A percentile compares a stretch with the other conserved stretches of the same genome.
These are phyloP conservation scores for Entomortierella lignicola DNA, from an alignment of 192 early-diverging fungal species.

Conservation along the genomic window DNA sequence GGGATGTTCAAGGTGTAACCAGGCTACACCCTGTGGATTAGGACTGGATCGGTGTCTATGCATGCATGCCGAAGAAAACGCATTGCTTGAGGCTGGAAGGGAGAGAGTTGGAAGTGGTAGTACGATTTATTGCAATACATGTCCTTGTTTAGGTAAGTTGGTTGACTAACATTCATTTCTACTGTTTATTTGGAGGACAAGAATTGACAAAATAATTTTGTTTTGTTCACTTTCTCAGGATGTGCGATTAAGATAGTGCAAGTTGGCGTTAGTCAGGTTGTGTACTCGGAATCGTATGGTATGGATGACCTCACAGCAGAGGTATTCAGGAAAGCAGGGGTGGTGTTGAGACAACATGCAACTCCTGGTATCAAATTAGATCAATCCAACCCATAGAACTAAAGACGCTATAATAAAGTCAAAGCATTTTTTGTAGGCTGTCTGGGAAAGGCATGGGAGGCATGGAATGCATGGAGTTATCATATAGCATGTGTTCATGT, in stretches of 20 bases:
- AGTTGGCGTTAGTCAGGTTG: constrained; percentile 90
- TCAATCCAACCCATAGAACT: constrained; percentile 21
- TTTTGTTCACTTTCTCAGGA: constrained; percentile 57
- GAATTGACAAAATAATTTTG: no score
- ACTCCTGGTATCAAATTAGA: constrained; percentile 60
- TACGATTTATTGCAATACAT: constrained; percentile 96
- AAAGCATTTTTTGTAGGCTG: no score
- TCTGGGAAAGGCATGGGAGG: no score
- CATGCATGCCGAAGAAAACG: constrained; percentile 99
- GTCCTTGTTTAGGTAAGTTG: constrained; percentile 73
- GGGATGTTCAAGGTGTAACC: constrained; percentile 95
- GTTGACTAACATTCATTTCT: no score
- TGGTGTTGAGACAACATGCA: constrained; percentile 82
- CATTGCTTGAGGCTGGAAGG: constrained; percentile 94
- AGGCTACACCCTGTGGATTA: constrained; percentile 79
- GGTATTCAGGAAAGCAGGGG: constrained; percentile 86
- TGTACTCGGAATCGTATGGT: constrained; percentile 92
- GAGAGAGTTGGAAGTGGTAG: constrained; percentile 82
- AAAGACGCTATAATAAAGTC: background rate
- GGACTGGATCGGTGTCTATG: constrained; percentile 92
- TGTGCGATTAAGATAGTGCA: constrained; percentile 99
- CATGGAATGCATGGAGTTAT: no score
- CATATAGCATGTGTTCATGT: no score
- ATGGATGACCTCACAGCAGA: constrained; percentile 91
- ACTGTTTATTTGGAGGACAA: no score